phyloP scores from a whole-genome alignment of 139 green algal species.

The Chlamydomonas sp. region DNA sequence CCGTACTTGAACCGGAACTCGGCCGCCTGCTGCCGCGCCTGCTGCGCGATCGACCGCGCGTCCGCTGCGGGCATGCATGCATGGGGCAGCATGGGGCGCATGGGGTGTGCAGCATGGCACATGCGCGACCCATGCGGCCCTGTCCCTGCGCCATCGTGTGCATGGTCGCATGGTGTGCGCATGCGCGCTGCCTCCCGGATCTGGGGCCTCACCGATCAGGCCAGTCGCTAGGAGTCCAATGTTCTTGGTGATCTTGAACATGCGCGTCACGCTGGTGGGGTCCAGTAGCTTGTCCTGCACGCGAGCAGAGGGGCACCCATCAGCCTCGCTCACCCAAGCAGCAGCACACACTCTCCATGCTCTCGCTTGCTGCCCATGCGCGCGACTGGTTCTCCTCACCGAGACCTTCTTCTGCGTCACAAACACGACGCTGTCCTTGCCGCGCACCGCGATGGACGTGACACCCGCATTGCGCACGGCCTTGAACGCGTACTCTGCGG shows the following conservation, averaged over 20 bases:
- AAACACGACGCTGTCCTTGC: conserved; percentile 83
- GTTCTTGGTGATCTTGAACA: conserved; percentile 84
- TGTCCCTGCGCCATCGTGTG: too few species aligned
- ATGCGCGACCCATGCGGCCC: background rate
- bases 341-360: too few species aligned
- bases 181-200: background rate
- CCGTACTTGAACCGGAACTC: conserved; percentile 93
- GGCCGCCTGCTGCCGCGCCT: conserved; percentile 77
- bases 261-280: conserved; percentile 72
- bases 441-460: conserved; percentile 88
- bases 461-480: conserved; percentile 81
- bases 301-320: background rate
- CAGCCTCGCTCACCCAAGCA: background rate
- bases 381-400: too few species aligned
- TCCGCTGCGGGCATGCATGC: conserved; percentile 57
- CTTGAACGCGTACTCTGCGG: conserved; percentile 99
- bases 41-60: conserved; percentile 74
- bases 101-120: background rate
- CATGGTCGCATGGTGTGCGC: background rate
- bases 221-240: conserved; percentile 92
- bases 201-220: conserved; percentile 33
- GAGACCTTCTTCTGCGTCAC: conserved; percentile 89
- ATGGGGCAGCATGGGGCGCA: background rate
- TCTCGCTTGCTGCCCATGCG: too few species aligned
- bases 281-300: conserved; percentile 94